Base-by-base conservation (phyloP, 768 basidiomycete species). In the Lactarius trivialis region DNA sequence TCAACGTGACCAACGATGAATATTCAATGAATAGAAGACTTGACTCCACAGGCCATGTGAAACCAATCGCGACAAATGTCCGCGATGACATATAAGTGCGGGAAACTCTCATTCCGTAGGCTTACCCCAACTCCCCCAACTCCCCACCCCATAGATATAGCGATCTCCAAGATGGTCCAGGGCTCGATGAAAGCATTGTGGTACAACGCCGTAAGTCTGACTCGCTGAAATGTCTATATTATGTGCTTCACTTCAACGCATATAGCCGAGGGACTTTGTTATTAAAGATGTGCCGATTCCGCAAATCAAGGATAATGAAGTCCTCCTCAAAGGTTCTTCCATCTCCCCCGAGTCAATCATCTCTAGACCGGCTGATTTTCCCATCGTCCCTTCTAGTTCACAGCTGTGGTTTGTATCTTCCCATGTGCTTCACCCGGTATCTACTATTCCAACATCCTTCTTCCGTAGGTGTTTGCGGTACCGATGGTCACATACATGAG, bases 161-260 rank as follows among this genome's bases (percentile, higher is more conserved):
- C 45, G 4, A 12, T 2, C 12, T 32, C 1, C 65, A 67, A 50
- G 70, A 84, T 84, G 82, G 76, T 80, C 55, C 70, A 83, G 71
- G 82, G 80, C 74, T 82, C 77, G 28, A 91, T 91, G 89, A 82
- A 83, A 73, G 89, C 89, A 19, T 74, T 89, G 67, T 89, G 81
- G 76, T 91, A 89, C 75, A 80, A 79, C 69, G 78, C 78, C 65
- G 88, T 89, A 67, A 45, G 75, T 70, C 33, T 60, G 28, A 24
- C 17, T 9, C 21, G 50, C 8, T 50, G 28, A 32, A 28, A 24
- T 36, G 17, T 32, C 17, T 53, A 26, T 28, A 51, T 53, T 58
- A 49, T 55, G 67, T 33, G 60, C 45, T 64, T 67, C 49, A 72
- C 49, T 12, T 21, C 15, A 32, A 6, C 48, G 55, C n/a, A 56